A percentile compares a stretch with the other conserved stretches of the same genome.
Evolutionary conservation across 768 basidiomycete species (phyloP).

Genomic region (Sarcomyxa edulis): DNA sequence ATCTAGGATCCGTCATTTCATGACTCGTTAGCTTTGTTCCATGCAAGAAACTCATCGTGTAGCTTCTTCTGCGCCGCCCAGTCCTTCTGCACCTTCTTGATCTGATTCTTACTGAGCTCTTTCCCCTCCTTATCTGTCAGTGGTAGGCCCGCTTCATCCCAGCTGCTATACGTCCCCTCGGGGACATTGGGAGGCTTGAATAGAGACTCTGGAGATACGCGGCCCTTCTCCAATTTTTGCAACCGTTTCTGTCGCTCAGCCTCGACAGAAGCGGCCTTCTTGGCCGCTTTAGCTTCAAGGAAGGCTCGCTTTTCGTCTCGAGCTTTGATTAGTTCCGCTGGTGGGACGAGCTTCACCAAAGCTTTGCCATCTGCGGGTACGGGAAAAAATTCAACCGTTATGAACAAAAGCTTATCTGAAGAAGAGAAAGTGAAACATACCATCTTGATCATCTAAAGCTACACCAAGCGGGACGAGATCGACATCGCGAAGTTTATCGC

Average conservation of each 20-base stretch:
- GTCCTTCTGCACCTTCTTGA: slow-evolving; percentile 76
- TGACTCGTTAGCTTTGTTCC: slow-evolving; percentile 25
- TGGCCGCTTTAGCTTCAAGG: slow-evolving; percentile 69
- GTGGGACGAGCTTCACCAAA: slow-evolving; percentile 85
- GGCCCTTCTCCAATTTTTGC: slow-evolving; percentile 83
- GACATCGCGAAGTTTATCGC: slow-evolving; percentile 84
- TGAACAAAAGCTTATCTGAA: slow-evolving; percentile 8
- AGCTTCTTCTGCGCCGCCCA: slow-evolving; percentile 69
- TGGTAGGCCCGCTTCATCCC: slow-evolving; percentile 84
- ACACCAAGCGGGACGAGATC: slow-evolving; percentile 94
- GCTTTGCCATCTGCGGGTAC: slow-evolving; percentile 78
- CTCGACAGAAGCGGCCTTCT: slow-evolving; percentile 68
- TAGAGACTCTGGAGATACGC: slow-evolving; percentile 64
- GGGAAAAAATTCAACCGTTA: slow-evolving; percentile 2
- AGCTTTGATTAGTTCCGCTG: slow-evolving; percentile 73
- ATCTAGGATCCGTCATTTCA: slow-evolving; percentile 6
- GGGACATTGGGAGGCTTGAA: slow-evolving; percentile 80
- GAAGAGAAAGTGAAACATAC: slow-evolving; percentile 29
- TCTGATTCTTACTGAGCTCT: slow-evolving; percentile 75
- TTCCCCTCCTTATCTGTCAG: slow-evolving; percentile 80
- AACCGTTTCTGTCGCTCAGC: slow-evolving; percentile 62
- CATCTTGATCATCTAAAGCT: slow-evolving; percentile 95
- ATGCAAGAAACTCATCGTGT: slow-evolving; percentile 71
- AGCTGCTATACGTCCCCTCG: slow-evolving; percentile 71
- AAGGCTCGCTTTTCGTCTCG: slow-evolving; percentile 85